Evolutionary conservation across 495 filamentous ascomycete genomes (phyloP).

Genomic region (Hypoxylon crocopeplum): DNA sequence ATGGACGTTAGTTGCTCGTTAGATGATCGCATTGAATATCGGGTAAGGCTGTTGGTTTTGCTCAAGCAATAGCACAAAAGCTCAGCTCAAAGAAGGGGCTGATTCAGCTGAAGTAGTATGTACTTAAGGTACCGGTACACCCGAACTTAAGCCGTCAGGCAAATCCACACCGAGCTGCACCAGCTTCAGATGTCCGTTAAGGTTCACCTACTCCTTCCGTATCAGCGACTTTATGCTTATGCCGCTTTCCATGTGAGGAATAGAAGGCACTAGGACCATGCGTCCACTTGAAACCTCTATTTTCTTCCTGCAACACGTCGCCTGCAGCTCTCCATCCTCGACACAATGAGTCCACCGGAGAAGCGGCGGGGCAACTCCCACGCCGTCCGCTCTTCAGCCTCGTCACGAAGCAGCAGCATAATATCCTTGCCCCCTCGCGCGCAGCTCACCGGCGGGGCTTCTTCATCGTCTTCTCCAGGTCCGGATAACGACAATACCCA

Average conservation of each 20-base stretch:
- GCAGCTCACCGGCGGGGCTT: conserved; percentile 41
- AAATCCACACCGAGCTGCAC: conserved; percentile 19
- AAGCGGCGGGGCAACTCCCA: conserved; percentile 43
- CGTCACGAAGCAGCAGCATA: conserved; percentile 32
- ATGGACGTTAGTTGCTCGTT: neutral
- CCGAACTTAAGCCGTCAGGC: conserved; percentile 32
- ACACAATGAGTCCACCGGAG: conserved; percentile 41
- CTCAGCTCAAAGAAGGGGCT: neutral
- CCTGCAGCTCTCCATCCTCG: conserved; percentile 12
- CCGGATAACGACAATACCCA: conserved; percentile 38
- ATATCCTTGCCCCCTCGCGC: conserved; percentile 52
- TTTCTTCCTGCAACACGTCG: conserved; percentile 1
- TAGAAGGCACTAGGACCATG: conserved; percentile 11
- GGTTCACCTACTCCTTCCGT: neutral
- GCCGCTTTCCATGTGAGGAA: conserved; percentile 15
- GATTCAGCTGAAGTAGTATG: conserved; percentile 2
- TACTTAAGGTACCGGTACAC: conserved; percentile 22
- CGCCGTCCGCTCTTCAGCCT: conserved; percentile 28
- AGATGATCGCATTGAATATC: no score
- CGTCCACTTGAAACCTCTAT: conserved; percentile 6
- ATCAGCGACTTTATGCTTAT: neutral
- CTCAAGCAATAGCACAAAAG: neutral
- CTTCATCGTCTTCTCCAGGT: conserved; percentile 44
- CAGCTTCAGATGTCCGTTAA: conserved; percentile 8
- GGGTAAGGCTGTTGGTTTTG: no score